These are phyloP conservation scores for Phytophthora rubi DNA, from an alignment of 352 stramenopile species.

Conservation along the genomic window DNA sequence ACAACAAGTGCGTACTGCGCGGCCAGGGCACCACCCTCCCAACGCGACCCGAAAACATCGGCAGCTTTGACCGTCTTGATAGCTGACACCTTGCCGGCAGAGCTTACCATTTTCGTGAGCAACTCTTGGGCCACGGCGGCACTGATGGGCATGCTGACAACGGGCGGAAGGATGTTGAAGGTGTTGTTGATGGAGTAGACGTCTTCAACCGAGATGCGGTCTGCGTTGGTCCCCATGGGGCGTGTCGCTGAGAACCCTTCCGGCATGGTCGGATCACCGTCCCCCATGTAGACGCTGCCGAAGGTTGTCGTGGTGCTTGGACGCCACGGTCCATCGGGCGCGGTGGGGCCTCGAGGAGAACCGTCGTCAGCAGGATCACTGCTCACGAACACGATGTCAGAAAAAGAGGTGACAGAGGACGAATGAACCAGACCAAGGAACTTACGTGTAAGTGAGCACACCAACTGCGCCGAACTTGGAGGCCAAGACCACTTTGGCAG, in stretches of 20 bases:
- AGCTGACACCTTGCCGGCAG: constrained; percentile 14
- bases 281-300: constrained; percentile 86
- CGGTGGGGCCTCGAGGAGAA: constrained; percentile 50
- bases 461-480: constrained; percentile 61
- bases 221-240: constrained; percentile 37
- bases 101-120: constrained; percentile 36
- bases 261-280: constrained; percentile 80
- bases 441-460: constrained; percentile 82
- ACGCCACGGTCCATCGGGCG: constrained; percentile 76
- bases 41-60: constrained; percentile 50
- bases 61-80: constrained; percentile 38
- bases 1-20: constrained; percentile 40
- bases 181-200: constrained; percentile 85
- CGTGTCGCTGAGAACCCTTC: constrained; percentile 64
- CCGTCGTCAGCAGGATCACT: constrained; percentile 79
- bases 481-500: constrained; percentile 76
- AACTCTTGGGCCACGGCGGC: constrained; percentile 61
- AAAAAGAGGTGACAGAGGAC: not conserved
- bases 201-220: constrained; percentile 78
- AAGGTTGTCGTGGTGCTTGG: constrained; percentile 58
- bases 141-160: constrained; percentile 80
- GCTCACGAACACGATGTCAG: not conserved
- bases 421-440: constrained; percentile 8
- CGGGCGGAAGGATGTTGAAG: constrained; percentile 76
- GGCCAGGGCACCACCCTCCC: constrained; percentile 39